These are phyloP conservation scores for Blumeria graminis DNA, from an alignment of 2,329 filamentous ascomycete genomes.

Conservation along the genomic window DNA sequence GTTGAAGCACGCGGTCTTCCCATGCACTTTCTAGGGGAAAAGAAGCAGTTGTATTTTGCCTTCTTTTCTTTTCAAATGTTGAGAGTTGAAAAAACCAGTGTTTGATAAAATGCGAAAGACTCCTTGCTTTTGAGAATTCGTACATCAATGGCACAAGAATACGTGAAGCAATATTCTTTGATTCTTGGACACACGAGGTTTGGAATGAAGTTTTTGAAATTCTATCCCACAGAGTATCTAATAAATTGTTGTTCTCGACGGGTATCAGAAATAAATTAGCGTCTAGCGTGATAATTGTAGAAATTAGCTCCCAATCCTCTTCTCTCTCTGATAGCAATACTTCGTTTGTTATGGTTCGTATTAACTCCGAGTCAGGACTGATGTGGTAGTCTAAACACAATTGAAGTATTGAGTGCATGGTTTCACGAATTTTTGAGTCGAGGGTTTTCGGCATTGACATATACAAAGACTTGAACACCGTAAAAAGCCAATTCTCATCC, in stretches of 20 bases:
- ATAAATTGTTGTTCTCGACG: constrained; percentile 12
- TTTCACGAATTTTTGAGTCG: constrained; percentile 8
- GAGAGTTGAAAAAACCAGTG: constrained; percentile 17
- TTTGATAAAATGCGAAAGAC: constrained; percentile 18
- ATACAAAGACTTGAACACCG: constrained; percentile 18
- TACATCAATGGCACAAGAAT: constrained; percentile 19
- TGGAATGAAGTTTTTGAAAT: constrained; percentile 12
- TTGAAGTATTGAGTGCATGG: constrained; percentile 14
- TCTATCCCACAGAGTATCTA: constrained; percentile 14
- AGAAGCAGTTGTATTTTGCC: constrained; percentile 2
- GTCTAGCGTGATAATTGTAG: constrained; percentile 21
- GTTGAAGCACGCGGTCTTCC: constrained; percentile 13
- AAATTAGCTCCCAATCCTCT: constrained; percentile 19
- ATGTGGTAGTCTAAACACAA: constrained; percentile 16
- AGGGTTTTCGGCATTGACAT: constrained; percentile 7
- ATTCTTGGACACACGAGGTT: constrained; percentile 6
- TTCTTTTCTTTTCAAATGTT: constrained; percentile 10
- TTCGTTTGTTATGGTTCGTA: constrained; percentile 15
- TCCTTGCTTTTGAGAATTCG: constrained; percentile 19
- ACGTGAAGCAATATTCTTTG: constrained; percentile 13
- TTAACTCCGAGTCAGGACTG: constrained; percentile 5
- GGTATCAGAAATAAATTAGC: constrained; percentile 20
- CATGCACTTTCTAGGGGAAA: constrained; percentile 10
- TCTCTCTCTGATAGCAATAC: constrained; percentile 9
- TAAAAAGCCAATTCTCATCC: constrained; percentile 25